Evolutionary conservation across 176 grass and related monocot species (phyloP).

Genomic region (Avena eriantha): DNA sequence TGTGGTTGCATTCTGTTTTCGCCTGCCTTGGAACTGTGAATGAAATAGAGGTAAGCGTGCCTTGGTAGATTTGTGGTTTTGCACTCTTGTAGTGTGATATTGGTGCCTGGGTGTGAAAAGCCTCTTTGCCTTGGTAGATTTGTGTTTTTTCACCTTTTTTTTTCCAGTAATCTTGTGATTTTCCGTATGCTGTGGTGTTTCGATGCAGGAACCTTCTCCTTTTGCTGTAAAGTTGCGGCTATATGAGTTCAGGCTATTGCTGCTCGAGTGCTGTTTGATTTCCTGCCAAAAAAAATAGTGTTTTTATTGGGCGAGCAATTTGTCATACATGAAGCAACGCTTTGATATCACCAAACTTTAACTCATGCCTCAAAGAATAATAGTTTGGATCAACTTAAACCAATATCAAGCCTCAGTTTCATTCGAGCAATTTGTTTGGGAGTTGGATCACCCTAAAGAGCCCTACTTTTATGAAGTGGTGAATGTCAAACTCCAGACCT

Average conservation of each 20-base stretch:
- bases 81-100: background rate
- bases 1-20: background rate
- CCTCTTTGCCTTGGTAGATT: background rate
- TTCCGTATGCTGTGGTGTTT: background rate
- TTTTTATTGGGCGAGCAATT: background rate
- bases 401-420: background rate
- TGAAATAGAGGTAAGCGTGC: background rate
- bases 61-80: background rate
- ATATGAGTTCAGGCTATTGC: background rate
- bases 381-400: background rate
- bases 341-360: background rate
- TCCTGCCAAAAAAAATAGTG: background rate
- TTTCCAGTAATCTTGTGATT: background rate
- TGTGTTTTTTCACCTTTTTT: background rate
- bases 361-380: background rate
- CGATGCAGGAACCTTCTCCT: background rate
- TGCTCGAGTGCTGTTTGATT: background rate
- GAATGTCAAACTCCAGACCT: slow-evolving; percentile 19
- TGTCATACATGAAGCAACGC: background rate
- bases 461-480: background rate
- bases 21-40: background rate
- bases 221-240: background rate
- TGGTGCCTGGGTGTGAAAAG: background rate
- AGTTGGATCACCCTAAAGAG: background rate
- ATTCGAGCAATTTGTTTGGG: background rate